Conservation (phyloP, 2,329 filamentous ascomycete species). For the Ramularia endophylla region DNA sequence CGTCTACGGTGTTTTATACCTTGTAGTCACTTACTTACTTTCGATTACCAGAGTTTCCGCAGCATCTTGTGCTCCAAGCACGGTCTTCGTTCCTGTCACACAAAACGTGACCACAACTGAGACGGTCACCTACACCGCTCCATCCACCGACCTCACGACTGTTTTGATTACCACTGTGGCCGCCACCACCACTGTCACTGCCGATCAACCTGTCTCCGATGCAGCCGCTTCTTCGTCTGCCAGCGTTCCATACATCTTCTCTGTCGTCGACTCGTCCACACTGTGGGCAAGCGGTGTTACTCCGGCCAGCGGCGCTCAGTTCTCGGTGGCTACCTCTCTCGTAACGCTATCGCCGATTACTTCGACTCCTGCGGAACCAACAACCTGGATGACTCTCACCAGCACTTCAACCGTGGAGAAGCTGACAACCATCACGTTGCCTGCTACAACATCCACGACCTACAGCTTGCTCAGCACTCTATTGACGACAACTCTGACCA, state of each 20-base stretch:
- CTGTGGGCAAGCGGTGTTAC: slow-evolving; percentile 23
- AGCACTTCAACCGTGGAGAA: slow-evolving; percentile 9
- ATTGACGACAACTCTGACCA: slow-evolving; percentile 24
- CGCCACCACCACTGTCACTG: slow-evolving; percentile 8
- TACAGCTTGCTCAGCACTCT: slow-evolving; percentile 20
- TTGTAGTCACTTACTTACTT: slow-evolving; percentile 27
- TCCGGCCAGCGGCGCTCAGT: slow-evolving; percentile 19
- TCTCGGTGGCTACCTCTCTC: slow-evolving; percentile 20
- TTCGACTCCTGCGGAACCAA: slow-evolving; percentile 5
- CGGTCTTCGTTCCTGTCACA: slow-evolving; percentile 25
- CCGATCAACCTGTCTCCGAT: background rate
- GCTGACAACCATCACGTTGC: slow-evolving; percentile 17
- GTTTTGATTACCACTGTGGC: slow-evolving; percentile 11
- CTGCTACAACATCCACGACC: slow-evolving; percentile 23
- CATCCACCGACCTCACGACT: slow-evolving; percentile 8
- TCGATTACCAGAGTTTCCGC: slow-evolving; percentile 23
- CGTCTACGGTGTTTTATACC: slow-evolving; percentile 20
- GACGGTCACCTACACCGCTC: slow-evolving; percentile 8
- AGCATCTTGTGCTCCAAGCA: slow-evolving; percentile 20
- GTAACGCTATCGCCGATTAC: slow-evolving; percentile 15
- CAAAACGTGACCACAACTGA: slow-evolving; percentile 15
- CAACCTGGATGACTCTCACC: slow-evolving; percentile 9
- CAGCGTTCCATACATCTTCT: slow-evolving; percentile 12
- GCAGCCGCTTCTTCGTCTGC: slow-evolving; percentile 1
- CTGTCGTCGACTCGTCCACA: slow-evolving; percentile 18